Conservation (phyloP, 2,329 filamentous ascomycete genomes). For the Coniella lustricola region DNA sequence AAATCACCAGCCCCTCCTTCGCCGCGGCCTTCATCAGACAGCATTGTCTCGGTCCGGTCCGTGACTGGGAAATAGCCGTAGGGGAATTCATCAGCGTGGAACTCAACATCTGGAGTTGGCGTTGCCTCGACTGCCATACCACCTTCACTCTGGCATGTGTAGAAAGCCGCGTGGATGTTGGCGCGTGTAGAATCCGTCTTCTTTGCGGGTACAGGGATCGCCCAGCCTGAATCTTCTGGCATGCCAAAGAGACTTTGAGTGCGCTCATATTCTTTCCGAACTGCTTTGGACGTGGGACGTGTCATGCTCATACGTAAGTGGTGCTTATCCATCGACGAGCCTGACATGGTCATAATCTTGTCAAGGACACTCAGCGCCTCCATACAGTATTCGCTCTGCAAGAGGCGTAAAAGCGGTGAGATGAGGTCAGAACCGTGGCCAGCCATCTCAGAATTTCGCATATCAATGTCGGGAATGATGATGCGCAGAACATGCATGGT, state of each 20-base stretch:
- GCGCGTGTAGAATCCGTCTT: slow-evolving; percentile 80
- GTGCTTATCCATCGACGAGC: slow-evolving; percentile 86
- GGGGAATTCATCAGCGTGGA: slow-evolving; percentile 82
- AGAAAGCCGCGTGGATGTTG: slow-evolving; percentile 95
- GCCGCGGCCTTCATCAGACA: slow-evolving; percentile 71
- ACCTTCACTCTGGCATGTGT: slow-evolving; percentile 73
- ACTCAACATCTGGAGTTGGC: slow-evolving; percentile 81
- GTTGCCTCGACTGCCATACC: slow-evolving; percentile 51
- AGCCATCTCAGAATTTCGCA: slow-evolving; percentile 84
- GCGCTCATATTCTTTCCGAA: slow-evolving; percentile 89
- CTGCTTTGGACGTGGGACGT: slow-evolving; percentile 72
- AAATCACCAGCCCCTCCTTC: slow-evolving; percentile 76
- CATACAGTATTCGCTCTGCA: slow-evolving; percentile 91
- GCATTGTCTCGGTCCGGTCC: slow-evolving; percentile 82
- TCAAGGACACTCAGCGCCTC: slow-evolving; percentile 88
- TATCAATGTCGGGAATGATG: slow-evolving; percentile 83
- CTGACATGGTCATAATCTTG: slow-evolving; percentile 90
- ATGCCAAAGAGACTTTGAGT: slow-evolving; percentile 95
- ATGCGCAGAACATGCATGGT: slow-evolving; percentile 85
- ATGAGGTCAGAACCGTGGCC: slow-evolving; percentile 91
- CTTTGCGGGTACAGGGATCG: slow-evolving; percentile 83
- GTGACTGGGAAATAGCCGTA: slow-evolving; percentile 68
- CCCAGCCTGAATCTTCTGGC: slow-evolving; percentile 92
- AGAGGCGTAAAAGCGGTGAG: slow-evolving; percentile 77
- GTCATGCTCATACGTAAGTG: slow-evolving; percentile 98